Base-by-base conservation (phyloP, 306 rosid species). In the Citrullus amarus region DNA sequence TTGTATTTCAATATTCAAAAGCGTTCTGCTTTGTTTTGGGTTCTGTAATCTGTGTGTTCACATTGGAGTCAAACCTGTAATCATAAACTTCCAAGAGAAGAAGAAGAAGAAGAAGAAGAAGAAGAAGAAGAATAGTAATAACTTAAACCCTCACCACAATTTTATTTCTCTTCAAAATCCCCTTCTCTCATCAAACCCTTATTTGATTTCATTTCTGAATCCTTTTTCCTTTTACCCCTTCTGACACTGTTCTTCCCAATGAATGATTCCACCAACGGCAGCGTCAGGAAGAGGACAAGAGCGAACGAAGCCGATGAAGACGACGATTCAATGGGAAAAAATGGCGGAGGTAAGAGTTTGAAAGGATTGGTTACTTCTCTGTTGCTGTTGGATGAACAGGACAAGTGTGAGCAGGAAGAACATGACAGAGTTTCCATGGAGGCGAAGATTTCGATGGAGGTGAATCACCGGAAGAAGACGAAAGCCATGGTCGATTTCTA, bases 361-460 rank as follows among this genome's bases (percentile, higher is more conserved):
- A 88, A 89, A 58, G 98, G 95, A 2, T 81, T 87, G 17, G 54
- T 89, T 63, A 77, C 93, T 4, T 89, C 95, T 39, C 57, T 92
- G 16, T 78, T 90, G 0, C 79, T 89, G 16, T 61, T 90, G 0
- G 93, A 91, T 6, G 92, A 95, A 57, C 89, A 88, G 70, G 90
- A 90, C 63, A 90, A 86, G 80, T 78, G 57, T 1, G 91, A 91
- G 6, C 74, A 78, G 9, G 81, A 87, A 16, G 82, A 87, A 17
- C 83, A 75, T 12, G 88, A 82, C 36, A 80, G 79, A 50, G 86
- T 63, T 34, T 82, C 88, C 0, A 82, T 82, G 55, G 93, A 91
- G 55, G 93, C 89, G 34, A 79, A 82, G 79, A 76, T 80, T 25
- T 85, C 83, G 5, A 25, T 86, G 14, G 92, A 88, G 2, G 77